These are phyloP conservation scores for Plasmodium inui DNA, from an alignment of 169 alveolate genomes.

Conservation along the genomic window DNA sequence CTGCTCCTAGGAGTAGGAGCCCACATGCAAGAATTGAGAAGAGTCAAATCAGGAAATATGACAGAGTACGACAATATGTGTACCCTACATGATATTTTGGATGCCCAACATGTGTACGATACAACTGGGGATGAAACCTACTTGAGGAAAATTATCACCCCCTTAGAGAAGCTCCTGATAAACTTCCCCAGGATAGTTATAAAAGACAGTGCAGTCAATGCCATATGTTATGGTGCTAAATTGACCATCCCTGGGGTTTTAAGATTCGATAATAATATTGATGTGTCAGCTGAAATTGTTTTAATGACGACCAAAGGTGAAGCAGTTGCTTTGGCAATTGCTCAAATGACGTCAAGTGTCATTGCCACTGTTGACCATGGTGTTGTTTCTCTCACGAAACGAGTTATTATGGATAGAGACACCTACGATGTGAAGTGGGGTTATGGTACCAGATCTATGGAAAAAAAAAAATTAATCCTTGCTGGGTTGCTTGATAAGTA, in stretches of 20 bases:
- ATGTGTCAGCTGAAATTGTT: constrained; percentile 96
- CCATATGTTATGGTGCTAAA: constrained; percentile 99
- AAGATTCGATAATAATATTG: constrained; percentile 97
- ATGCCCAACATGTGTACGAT: constrained; percentile 96
- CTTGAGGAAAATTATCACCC: constrained; percentile 96
- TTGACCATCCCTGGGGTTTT: constrained; percentile 99
- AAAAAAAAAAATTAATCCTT: constrained; percentile 96
- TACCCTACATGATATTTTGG: constrained; percentile 99
- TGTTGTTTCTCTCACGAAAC: constrained; percentile 97
- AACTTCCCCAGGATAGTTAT: constrained; percentile 98
- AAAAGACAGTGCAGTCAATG: constrained; percentile 99
- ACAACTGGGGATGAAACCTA: constrained; percentile 96
- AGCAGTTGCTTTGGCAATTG: constrained; percentile 98
- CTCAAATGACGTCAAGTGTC: constrained; percentile 99
- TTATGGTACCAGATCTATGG: constrained; percentile 98
- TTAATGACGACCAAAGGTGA: constrained; percentile 99
- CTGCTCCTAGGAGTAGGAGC: constrained; percentile 99
- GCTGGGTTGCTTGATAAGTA: constrained; percentile 96
- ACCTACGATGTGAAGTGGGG: constrained; percentile 99
- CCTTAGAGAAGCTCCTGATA: constrained; percentile 96
- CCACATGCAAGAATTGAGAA: constrained; percentile 99
- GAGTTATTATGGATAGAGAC: constrained; percentile 99
- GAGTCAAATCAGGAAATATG: constrained; percentile 98
- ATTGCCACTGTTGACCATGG: constrained; percentile 99
- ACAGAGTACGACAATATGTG: constrained; percentile 97